phyloP scores from a whole-genome alignment of 257 asterid species.

The Nicotiana paniculata region DNA sequence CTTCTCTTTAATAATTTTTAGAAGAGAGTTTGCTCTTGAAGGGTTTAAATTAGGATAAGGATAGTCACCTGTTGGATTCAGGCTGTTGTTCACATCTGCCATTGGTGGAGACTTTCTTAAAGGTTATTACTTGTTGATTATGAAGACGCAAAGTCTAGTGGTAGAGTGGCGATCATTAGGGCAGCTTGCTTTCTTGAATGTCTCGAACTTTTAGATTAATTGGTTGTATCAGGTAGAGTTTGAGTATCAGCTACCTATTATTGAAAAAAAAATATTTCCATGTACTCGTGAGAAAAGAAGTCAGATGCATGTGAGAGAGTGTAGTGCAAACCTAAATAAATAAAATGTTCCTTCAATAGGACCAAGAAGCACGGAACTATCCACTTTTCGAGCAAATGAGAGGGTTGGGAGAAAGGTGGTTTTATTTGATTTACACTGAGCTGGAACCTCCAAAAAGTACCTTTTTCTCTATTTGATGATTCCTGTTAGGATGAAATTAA shows the following conservation, averaged over 20 bases:
- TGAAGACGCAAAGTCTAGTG: neutral
- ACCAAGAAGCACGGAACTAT: neutral
- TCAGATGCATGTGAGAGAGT: neutral
- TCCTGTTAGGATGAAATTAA: neutral
- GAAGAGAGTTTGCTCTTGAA: neutral
- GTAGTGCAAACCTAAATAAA: neutral
- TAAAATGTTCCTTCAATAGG: neutral
- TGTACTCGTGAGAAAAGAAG: neutral
- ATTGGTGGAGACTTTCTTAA: neutral
- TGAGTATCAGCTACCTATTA: neutral
- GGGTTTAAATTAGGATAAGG: neutral
- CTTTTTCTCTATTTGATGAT: neutral
- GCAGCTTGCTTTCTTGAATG: neutral
- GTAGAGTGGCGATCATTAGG: too few relatives aligned
- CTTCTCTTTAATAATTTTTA: neutral
- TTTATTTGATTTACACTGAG: neutral
- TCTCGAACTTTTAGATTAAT: neutral
- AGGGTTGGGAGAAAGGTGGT: neutral
- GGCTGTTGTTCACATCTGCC: neutral
- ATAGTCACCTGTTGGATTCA: neutral
- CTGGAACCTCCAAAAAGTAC: neutral
- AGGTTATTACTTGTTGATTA: neutral
- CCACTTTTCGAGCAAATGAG: neutral
- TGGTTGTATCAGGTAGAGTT: neutral
- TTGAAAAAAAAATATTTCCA: neutral